Evolutionary conservation across 1,284 basidiomycete genomes (phyloP).

Genomic region (Boletus hoseneyae): DNA sequence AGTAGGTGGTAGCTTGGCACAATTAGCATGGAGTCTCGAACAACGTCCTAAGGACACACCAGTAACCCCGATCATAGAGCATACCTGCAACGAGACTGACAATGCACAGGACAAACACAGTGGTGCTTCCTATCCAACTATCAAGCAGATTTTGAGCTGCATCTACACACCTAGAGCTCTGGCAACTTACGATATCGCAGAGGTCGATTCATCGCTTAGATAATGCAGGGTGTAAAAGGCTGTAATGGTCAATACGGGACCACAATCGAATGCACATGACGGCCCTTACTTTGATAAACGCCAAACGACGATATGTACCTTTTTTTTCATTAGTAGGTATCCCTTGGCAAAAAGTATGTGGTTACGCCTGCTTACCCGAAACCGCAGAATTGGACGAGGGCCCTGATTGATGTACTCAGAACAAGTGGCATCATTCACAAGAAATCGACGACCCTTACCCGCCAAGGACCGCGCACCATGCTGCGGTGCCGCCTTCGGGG

Average conservation of each 20-base stretch:
- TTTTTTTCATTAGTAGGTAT: neutral
- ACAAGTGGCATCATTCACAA: neutral
- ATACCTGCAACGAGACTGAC: conserved; percentile 17
- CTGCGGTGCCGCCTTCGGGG: conserved; percentile 28
- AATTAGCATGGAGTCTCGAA: conserved; percentile 1
- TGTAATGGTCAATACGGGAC: conserved; percentile 5
- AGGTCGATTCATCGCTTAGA: conserved; percentile 29
- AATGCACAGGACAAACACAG: conserved; percentile 15
- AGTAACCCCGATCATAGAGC: conserved; percentile 32
- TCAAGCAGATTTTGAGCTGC: neutral
- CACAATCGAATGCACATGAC: neutral
- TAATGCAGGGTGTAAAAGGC: conserved; percentile 32
- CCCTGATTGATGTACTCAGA: conserved; percentile 17
- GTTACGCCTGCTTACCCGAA: conserved; percentile 24
- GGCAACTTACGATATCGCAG: conserved; percentile 30
- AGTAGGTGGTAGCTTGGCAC: conserved; percentile 28
- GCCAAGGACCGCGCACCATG: conserved; percentile 28
- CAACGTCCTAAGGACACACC: conserved; percentile 20
- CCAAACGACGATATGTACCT: conserved; percentile 30
- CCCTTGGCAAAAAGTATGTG: neutral
- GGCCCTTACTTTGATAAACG: conserved; percentile 30
- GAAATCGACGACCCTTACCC: conserved; percentile 12
- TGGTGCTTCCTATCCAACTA: conserved; percentile 33
- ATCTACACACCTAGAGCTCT: neutral
- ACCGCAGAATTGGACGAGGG: conserved; percentile 23